Percentiles rank a stretch among this genome's conserved stretches.
Conservation (phyloP, 2,329 filamentous ascomycete species). For the Arachnomyces sp. region DNA sequence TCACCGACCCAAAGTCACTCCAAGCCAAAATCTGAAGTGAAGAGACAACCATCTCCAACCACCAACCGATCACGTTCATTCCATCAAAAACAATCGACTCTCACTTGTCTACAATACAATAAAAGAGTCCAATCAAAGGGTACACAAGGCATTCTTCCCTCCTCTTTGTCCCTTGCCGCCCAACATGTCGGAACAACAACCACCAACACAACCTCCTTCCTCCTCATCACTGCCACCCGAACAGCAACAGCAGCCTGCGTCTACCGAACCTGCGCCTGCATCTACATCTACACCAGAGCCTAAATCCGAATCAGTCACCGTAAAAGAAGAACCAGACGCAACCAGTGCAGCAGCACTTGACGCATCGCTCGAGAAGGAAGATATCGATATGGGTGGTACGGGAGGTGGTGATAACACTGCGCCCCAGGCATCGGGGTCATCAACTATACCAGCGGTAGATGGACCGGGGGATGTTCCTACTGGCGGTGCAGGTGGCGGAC, state of each 20-base stretch:
- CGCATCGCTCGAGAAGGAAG: slow-evolving; percentile 2
- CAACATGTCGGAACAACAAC: slow-evolving; percentile 8
- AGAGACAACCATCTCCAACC: no score
- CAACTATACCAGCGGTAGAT: slow-evolving; percentile 1
- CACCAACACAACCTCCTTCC: slow-evolving; percentile 13
- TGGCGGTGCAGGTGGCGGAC: slow-evolving; percentile 12
- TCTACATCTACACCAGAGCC: slow-evolving; percentile 12
- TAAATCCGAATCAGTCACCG: slow-evolving; percentile 11
- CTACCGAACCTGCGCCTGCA: slow-evolving; percentile 12
- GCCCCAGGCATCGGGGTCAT: neutral
- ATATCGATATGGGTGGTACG: slow-evolving; percentile 14
- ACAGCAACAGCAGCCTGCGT: neutral
- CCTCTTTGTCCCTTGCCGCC: no score
- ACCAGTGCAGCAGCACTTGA: no score
- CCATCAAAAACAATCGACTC: no score
- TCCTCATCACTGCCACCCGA: slow-evolving; percentile 16
- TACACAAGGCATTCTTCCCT: no score
- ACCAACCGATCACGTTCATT: no score
- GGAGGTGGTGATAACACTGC: slow-evolving; percentile 5
- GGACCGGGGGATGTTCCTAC: neutral
- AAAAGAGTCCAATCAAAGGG: no score
- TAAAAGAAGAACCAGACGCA: slow-evolving; percentile 19
- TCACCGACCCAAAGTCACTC: no score
- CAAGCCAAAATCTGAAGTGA: no score
- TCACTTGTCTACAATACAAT: no score